Base-by-base conservation (phyloP, 2,329 filamentous ascomycete genomes). In the Aspergillus sp. region DNA sequence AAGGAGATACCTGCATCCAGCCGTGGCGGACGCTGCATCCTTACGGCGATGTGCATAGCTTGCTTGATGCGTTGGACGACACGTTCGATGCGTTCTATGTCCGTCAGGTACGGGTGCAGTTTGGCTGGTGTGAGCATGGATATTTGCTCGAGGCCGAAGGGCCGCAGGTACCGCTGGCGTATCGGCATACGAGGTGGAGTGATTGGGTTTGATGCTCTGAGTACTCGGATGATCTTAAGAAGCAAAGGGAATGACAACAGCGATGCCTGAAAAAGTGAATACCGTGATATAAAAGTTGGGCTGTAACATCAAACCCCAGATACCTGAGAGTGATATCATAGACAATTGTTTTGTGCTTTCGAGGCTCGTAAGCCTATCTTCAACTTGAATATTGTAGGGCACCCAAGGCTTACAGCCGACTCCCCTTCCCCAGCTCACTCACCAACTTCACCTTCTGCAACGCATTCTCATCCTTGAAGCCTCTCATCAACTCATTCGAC, bases 11-110 rank as follows among this genome's bases (percentile, higher is more conserved):
- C 2, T 78, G 76, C 51, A 68, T 71, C 19, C 54, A 72, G 36
- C 76, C 76, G 1, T 78, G 75, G 76, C 57, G 66, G 19, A 62
- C 68, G 2, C 62, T 78, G 2, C 75, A 78, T 36, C 70, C 70
- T 0, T 60, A 62, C 1, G 60, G 58, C 8, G 36, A 55, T 48
- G 61, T 62, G 3, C 13, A 47, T 11, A 54, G 15, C 8, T 38
- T 60, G 27, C 30, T 19, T 1, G 57, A 60, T 10, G 60, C 60
- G 8, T 13, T 62, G 8, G 49, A 51, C 2, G 15, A 1, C 19
- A 8, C 13, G 5, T 62, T 54, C 25, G 57, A 62, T 27, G 19
- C 1, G 2, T 62, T 62, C 21, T 62, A 62, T 47, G 13, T 6
- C 1, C 19, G 8, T 5, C 52, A 54, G 17, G 38, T 42, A 2